Base-by-base conservation (phyloP, 2,329 filamentous ascomycete genomes). In the Dothistroma septosporum region DNA sequence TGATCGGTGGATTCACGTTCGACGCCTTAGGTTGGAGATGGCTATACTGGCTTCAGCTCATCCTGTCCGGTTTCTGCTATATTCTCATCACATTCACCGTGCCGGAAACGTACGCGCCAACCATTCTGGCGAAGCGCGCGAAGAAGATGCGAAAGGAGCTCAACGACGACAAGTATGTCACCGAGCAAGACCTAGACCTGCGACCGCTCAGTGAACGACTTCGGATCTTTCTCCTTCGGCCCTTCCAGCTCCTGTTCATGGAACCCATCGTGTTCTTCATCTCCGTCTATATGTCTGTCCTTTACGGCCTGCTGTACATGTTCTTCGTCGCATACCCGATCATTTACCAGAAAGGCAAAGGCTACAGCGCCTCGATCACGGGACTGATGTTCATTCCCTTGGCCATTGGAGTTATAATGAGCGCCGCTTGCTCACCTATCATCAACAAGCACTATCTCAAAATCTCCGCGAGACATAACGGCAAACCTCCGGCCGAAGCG, bases 231-330 rank as follows among this genome's bases (percentile, higher is more conserved):
- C 78, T 96, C 44, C 72, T 94, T 64, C 85, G 91, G 4, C 92
- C 91, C 1, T 90, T 96, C 78, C 90, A 94, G 78, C 85, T 96
- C 1, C 84, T 96, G 35, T 93, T 94, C 75, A 78, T 83, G 62
- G 91, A 96, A 75, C 85, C 89, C 44, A 96, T 96, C 70, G 90
- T 96, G 53, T 84, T 96, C 66, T 85, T 94, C 69, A 88, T 96
- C 69, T 86, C 87, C 0, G 66, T 95, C 1, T 96, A 95, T 80
- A 95, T 71, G 67, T 63, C 58, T 1, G 66, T 69, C 22, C 55
- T 68, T 0, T 66, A 66, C 41, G 64, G 64, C 14, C 50, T 66
- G 50, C 62, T 66, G 10, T 66, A 66, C 53, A 59, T 90, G 87
- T 90, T 89, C 79, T 90, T 90, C 77, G 81, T 89, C 61, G 87